These are phyloP conservation scores for Aspergillus versicolor DNA, from an alignment of 2,329 filamentous ascomycete genomes.

Conservation along the genomic window DNA sequence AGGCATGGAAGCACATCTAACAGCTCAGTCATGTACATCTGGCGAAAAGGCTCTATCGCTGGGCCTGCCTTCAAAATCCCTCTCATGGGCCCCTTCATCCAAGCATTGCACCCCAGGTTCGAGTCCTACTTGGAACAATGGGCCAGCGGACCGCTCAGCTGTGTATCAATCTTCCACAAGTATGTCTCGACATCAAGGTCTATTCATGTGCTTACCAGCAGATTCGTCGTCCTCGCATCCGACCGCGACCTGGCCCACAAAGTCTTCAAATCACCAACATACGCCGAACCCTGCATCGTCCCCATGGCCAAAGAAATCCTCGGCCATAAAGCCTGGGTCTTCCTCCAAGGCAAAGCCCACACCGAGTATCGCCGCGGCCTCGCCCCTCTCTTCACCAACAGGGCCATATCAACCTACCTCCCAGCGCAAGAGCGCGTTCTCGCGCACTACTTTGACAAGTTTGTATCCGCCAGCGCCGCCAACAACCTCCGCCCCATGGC, in stretches of 20 bases:
- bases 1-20: background rate
- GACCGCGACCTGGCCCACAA: conserved; percentile 88
- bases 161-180: conserved; percentile 96
- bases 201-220: conserved; percentile 34
- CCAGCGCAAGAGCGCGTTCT: conserved; percentile 88
- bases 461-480: conserved; percentile 67
- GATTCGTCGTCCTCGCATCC: conserved; percentile 89
- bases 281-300: conserved; percentile 86
- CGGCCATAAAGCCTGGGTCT: conserved; percentile 84
- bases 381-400: conserved; percentile 83
- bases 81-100: conserved; percentile 81
- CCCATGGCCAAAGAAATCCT: conserved; percentile 84
- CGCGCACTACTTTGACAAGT: conserved; percentile 72
- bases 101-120: conserved; percentile 83
- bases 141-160: conserved; percentile 82
- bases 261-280: conserved; percentile 82
- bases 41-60: conserved; percentile 68
- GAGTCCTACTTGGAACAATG: conserved; percentile 82
- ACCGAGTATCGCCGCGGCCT: conserved; percentile 89
- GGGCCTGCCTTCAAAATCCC: conserved; percentile 71
- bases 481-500: conserved; percentile 67
- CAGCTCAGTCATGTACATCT: conserved; percentile 63
- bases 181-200: conserved; percentile 37
- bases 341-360: conserved; percentile 83
- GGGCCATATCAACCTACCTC: conserved; percentile 77